Evolutionary conservation across 176 grass and related monocot genomes (phyloP), one percentile per base, ranked within the genome.

Genomic region (Saccharum officinarum): DNA sequence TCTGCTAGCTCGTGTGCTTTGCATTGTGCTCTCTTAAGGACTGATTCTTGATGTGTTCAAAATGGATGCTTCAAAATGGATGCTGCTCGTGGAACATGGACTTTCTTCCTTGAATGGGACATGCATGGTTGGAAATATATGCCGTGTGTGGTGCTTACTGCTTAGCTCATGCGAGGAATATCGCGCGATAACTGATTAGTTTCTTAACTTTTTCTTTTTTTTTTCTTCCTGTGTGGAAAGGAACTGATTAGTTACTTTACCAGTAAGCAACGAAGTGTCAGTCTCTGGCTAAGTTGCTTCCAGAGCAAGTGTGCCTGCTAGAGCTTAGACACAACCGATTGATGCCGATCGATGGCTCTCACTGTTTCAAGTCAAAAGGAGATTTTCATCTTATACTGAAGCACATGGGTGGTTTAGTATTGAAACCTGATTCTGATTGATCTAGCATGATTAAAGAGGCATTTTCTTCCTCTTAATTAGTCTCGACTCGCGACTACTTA

Each of bases 31-130:
- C 37, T 83, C 33, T 20, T 5, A 28, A 50, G 31, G 85, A 87
- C 85, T 52, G 68, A 70, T 79, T 91, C 60, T 71, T 26, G 28
- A 41, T 89, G 20, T 8, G 26, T n/a, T 31, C 34, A 16, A 20
- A 25, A 39, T n/a, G n/a, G n/a, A n/a, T n/a, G n/a, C n/a, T n/a
- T n/a, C n/a, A n/a, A n/a, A n/a, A n/a, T 50, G 40, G 50, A 62
- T 52, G 47, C 50, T 49, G 37, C 52, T 84, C 10, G 1, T 2
- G 39, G 60, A 4, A 45, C 23, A 72, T 26, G 47, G 11, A 7
- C 60, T 41, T 42, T 49, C 71, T 28, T 28, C 28, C 28, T 57
- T 69, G 39, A 77, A 26, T 45, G 75, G 49, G 69, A 75, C 33
- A 77, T 18, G 49, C 69, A 20, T 57, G 52, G 18, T 75, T 75